Evolutionary conservation across 2,329 filamentous ascomycete species (phyloP), one percentile per base, ranked within the genome.

Genomic region (Lachnellula suecica): DNA sequence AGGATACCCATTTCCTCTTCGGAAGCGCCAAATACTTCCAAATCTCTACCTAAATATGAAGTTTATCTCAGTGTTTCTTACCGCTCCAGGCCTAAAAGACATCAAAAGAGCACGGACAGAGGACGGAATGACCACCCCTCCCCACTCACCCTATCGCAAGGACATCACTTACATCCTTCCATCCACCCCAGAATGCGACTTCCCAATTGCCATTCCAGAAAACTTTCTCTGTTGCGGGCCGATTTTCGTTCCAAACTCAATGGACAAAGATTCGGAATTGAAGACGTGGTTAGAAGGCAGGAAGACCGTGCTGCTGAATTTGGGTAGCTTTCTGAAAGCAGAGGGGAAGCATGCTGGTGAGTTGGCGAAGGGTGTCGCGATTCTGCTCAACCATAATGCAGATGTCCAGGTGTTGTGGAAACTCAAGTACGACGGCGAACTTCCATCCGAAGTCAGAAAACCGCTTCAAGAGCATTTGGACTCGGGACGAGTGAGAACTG

Each of bases 151-250:
- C n/a, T n/a, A n/a, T n/a, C n/a, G n/a, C n/a, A n/a, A n/a, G n/a
- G n/a, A n/a, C n/a, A n/a, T n/a, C n/a, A n/a, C n/a, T n/a, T 31
- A 31, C 15, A 31, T 31, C 10, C 27, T 31, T 9, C 27, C 27
- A 15, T 31, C 27, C 10, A 31, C 27, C 15, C 3, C 27, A 8
- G 6, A 31, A 3, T 19, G 44, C 27, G 24, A 49, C 24, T n/a
- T n/a, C n/a, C n/a, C n/a, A n/a, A n/a, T n/a, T n/a, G n/a, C n/a
- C n/a, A n/a, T n/a, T 2, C 74, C 72, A 0, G 46, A 62, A 0
- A 70, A 77, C 37, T 63, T 78, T 5, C 59, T 70, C 1, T 62
- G 69, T 1, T 76, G 73, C 46, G 76, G 76, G 0, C 76, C 76
- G 0, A 77, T 79, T 17, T 57, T 75, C 9, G 64, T 71, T 63